Evolutionary conservation across 345 rosid species (phyloP).

Genomic region (Brassica juncea): DNA sequence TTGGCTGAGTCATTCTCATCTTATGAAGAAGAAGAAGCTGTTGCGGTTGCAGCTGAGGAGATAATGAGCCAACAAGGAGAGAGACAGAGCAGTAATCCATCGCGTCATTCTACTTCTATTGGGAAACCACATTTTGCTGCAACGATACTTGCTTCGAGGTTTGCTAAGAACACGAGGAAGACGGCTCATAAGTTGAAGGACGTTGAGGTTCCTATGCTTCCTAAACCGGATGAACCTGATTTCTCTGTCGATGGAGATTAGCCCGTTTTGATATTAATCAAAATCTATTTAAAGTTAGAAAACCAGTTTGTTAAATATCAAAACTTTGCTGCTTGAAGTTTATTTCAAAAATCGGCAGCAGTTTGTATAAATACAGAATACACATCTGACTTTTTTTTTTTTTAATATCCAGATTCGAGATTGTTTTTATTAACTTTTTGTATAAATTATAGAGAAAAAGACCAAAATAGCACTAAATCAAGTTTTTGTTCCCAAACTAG

Average conservation of each 20-base stretch:
- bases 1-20: conserved; percentile 48
- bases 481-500: too few species aligned
- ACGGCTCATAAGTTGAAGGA: conserved; percentile 70
- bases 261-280: conserved; percentile 19
- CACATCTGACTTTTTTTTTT: conserved; percentile 19
- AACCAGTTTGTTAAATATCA: conserved; percentile 12
- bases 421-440: neutral
- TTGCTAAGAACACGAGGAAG: conserved; percentile 84
- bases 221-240: conserved; percentile 87
- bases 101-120: conserved; percentile 40
- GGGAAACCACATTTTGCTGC: conserved; percentile 65
- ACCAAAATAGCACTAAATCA: too few species aligned
- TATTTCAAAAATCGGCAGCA: conserved; percentile 21
- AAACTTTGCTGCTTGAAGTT: conserved; percentile 29
- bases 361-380: conserved; percentile 38
- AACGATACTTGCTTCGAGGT: conserved; percentile 72
- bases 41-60: conserved; percentile 26
- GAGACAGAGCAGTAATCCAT: conserved; percentile 1
- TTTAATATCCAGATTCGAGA: neutral
- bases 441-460: neutral
- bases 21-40: conserved; percentile 35
- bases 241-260: conserved; percentile 62
- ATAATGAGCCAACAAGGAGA: conserved; percentile 32
- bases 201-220: conserved; percentile 66
- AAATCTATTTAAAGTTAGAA: neutral